Conservation (phyloP, 2,329 filamentous ascomycete species). For the Ophiostoma quercus region DNA sequence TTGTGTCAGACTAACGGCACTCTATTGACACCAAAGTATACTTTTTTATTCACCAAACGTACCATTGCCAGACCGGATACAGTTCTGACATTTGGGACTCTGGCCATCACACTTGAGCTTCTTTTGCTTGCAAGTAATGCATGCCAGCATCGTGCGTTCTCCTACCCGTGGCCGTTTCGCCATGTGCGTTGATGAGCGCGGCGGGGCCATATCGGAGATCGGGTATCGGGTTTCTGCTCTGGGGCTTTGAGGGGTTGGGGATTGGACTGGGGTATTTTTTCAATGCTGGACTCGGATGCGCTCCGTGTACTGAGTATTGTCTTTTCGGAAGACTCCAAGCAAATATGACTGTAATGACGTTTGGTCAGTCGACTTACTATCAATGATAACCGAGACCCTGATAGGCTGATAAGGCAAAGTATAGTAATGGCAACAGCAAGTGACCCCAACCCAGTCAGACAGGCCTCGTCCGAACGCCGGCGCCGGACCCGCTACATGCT, state of each 20-base stretch:
- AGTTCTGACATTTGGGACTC: conserved; percentile 32
- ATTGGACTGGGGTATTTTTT: neutral
- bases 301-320: neutral
- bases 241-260: neutral
- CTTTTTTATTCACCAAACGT: conserved; percentile 12
- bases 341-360: neutral
- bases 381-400: neutral
- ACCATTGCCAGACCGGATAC: conserved; percentile 28
- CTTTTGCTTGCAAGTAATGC: conserved; percentile 12
- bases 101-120: conserved; percentile 28
- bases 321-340: neutral
- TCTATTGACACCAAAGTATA: neutral
- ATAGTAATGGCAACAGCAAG: neutral
- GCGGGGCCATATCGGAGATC: neutral
- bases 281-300: neutral
- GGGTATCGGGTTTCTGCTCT: neutral
- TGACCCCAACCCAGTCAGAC: neutral
- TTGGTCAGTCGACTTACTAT: neutral
- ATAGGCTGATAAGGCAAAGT: neutral
- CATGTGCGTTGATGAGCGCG: neutral
- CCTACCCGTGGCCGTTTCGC: conserved; percentile 4
- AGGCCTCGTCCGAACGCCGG: neutral
- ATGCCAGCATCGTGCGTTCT: neutral
- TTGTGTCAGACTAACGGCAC: neutral
- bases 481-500: neutral